Percentiles rank a stretch among this genome's conserved stretches.
Evolutionary conservation across 164 flowering plant genomes (phyloP).

Genomic region (Piper longum): DNA sequence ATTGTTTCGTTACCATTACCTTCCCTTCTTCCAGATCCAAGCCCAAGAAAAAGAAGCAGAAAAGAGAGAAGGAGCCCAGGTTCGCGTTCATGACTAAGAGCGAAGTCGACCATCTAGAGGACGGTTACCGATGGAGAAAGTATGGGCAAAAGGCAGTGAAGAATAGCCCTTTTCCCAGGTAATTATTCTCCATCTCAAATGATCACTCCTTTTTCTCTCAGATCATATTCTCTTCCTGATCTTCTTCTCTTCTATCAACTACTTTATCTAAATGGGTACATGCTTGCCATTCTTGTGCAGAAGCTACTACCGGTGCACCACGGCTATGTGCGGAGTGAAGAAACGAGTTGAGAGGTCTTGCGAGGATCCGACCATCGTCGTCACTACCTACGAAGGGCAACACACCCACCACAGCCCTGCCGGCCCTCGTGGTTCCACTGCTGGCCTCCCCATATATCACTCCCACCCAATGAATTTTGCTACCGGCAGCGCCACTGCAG

Average conservation of each 20-base stretch:
- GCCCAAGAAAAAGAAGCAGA: conserved; percentile 60
- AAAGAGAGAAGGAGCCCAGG: conserved; percentile 63
- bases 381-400: conserved; percentile 85
- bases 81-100: conserved; percentile 96
- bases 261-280: too few relatives aligned
- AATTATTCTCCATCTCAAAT: neutral
- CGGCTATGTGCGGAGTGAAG: too few relatives aligned
- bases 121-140: conserved; percentile 87
- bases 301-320: too few relatives aligned
- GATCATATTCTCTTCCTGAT: neutral
- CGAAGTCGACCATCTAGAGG: conserved; percentile 80
- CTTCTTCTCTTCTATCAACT: neutral
- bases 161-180: conserved; percentile 92
- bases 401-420: conserved; percentile 52
- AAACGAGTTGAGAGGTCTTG: too few relatives aligned
- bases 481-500: neutral
- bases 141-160: conserved; percentile 95
- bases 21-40: conserved; percentile 28
- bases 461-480: conserved; percentile 7
- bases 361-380: conserved; percentile 35
- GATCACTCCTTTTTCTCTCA: neutral
- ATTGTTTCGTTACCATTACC: too few relatives aligned
- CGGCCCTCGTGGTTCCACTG: conserved; percentile 39
- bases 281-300: conserved; percentile 1
- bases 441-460: conserved; percentile 3